Percentiles rank a stretch among this genome's conserved stretches.
phyloP scores from a whole-genome alignment of 129 eudicot genomes.

The Oenanthe sinensis region DNA sequence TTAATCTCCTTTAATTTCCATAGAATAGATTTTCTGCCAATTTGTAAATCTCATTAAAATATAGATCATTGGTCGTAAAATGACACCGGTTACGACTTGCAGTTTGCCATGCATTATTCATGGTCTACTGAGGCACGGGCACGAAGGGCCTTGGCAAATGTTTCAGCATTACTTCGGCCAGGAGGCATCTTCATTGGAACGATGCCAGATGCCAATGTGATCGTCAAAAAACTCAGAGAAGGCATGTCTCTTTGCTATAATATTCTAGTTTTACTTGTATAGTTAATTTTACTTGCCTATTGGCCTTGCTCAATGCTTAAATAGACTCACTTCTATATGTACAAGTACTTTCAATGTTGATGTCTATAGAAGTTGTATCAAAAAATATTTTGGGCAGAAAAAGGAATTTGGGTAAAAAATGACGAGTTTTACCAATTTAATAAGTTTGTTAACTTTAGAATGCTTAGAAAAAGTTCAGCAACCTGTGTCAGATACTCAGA shows the following conservation, averaged over 20 bases:
- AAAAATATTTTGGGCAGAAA: neutral
- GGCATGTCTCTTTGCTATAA: constrained; percentile 31
- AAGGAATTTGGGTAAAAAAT: neutral
- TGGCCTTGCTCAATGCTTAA: neutral
- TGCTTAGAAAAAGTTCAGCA: neutral
- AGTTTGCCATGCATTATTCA: constrained; percentile 94
- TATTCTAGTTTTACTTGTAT: neutral
- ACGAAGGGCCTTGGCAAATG: constrained; percentile 90
- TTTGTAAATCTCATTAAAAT: neutral
- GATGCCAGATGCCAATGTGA: constrained; percentile 98
- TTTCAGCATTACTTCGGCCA: constrained; percentile 94
- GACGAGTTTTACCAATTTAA: neutral
- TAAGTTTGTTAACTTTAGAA: neutral
- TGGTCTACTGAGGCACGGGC: constrained; percentile 99
- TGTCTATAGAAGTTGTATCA: neutral
- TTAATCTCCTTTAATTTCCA: neutral
- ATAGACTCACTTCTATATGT: neutral
- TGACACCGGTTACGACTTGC: constrained; percentile 16
- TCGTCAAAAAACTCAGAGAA: constrained; percentile 90
- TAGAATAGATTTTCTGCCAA: neutral
- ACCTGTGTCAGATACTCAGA: neutral
- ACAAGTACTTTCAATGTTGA: neutral
- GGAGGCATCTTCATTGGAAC: constrained; percentile 98
- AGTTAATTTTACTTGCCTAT: neutral
- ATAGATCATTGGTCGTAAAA: neutral